Base-by-base conservation (phyloP, 169 alveolate genomes). In the Babesia sp. region DNA sequence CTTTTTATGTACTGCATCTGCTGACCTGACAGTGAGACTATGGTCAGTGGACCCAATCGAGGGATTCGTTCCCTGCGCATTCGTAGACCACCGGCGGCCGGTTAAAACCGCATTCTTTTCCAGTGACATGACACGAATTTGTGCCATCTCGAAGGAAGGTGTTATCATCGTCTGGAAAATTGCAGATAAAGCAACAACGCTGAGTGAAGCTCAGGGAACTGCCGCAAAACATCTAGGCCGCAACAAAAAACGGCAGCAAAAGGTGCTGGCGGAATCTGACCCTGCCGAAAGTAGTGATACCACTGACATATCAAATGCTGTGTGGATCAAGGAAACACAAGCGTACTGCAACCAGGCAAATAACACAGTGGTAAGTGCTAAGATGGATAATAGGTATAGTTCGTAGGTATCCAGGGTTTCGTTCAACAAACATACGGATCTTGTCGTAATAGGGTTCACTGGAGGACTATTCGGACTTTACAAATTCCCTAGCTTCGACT, bases 1-100 rank as follows among this genome's bases (percentile, higher is more conserved):
- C 26, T 92, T 76, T 46, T 58, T 92, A 22, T 55, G 82, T 29
- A 90, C 96, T 0, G 48, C 93, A 8, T 86, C 95, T 9, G 83
- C 78, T 48, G 96, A 92, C 60, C 33, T 90, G 80, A 92, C 96
- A 16, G 93, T 91, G 20, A 74, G 96, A 63, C 86, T 92, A 28
- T 90, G 93, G 84, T 85, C 93, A 0, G 89, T 83, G 22, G 87
- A 89, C 39, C 85, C 82, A 26, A 77, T 76, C 28, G 63, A 41
- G 44, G 76, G 85, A 37, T 83, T 90, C 54, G 86, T 84, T 14
- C 93, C 95, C 26, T 79, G 87, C 5, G 90, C 94, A 11, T 86
- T 91, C 50, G 85, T 89, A 26, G 90, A 88, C 9, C 93, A 90
- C 71, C 45, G 93, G 33, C 84, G 88, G 24, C 85, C 94, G 29